Evolutionary conservation across 495 filamentous ascomycete genomes (phyloP), one percentile per base, ranked within the genome.

Genomic region (Trichoderma asperelloides): DNA sequence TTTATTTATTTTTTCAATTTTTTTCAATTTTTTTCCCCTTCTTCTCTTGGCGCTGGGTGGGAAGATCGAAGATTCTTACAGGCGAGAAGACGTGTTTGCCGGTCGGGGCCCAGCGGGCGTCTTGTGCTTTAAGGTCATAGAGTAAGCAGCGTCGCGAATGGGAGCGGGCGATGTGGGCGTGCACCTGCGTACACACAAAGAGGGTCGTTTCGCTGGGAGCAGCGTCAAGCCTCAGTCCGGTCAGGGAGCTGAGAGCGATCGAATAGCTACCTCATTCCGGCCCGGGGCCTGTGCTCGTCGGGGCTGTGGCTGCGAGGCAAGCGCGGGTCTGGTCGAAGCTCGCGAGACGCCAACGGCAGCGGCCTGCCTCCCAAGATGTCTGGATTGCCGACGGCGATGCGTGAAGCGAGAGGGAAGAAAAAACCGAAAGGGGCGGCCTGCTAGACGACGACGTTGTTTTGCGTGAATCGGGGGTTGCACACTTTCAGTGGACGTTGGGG

Each of bases 111-210:
- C 84, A 79, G 82, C 78, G 70, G 82, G 78, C 72, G 78, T 77
- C 71, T 77, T 81, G 74, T 79, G 78, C 73, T 84, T 81, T 76
- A 78, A 78, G 76, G 80, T 78, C 83, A 86, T 86, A 77, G 72
- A 73, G 65, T 25, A 65, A 28, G 55, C 23, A 30, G 55, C 55
- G 69, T 33, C 43, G 45, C 43, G 64, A 66, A 57, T 65, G 49
- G 63, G 37, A 67, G 67, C 25, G 63, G 33, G 43, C 49, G 68
- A 30, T 60, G 55, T 63, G 67, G 68, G 71, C 70, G 70, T 68
- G 70, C 69, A 65, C 71, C 70, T 67, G 72, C 55, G 65, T 60
- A 25, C 55, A 60, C 55, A 62, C 64, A 70, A 49, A 68, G 64
- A 41, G 67, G 62, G 40, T 51, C 39, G 43, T 15, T 49, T 49